phyloP scores from a whole-genome alignment of 495 filamentous ascomycete genomes.

The Neurospora sp. region DNA sequence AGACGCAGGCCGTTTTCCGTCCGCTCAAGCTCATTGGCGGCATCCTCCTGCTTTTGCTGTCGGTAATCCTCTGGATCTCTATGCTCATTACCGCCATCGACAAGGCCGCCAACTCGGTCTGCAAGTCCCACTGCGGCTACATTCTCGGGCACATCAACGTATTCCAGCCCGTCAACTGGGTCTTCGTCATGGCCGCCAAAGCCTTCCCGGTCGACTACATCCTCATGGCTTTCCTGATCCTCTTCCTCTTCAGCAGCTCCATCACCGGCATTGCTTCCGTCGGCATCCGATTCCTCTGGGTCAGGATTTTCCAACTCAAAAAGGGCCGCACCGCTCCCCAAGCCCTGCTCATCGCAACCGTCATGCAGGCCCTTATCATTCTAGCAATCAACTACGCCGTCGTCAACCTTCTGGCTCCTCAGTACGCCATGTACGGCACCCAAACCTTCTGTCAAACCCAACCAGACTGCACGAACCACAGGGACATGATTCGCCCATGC shows the following conservation, averaged over 20 bases:
- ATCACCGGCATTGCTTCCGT: slow-evolving; percentile 76
- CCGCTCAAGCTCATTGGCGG: slow-evolving; percentile 83
- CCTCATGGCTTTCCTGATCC: slow-evolving; percentile 68
- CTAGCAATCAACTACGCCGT: slow-evolving; percentile 86
- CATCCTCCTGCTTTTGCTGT: slow-evolving; percentile 58
- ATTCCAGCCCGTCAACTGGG: slow-evolving; percentile 90
- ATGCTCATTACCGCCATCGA: slow-evolving; percentile 96
- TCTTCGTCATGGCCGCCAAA: slow-evolving; percentile 70
- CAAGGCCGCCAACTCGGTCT: slow-evolving; percentile 89
- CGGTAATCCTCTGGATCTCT: slow-evolving; percentile 68
- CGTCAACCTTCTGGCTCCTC: slow-evolving; percentile 83
- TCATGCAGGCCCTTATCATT: slow-evolving; percentile 79
- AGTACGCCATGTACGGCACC: slow-evolving; percentile 88
- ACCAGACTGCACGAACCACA: slow-evolving; percentile 70
- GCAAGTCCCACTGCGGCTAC: slow-evolving; percentile 85
- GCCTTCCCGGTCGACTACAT: slow-evolving; percentile 90
- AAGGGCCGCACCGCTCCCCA: slow-evolving; percentile 84
- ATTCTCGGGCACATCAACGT: slow-evolving; percentile 84
- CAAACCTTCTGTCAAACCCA: slow-evolving; percentile 84
- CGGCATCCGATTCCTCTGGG: slow-evolving; percentile 93
- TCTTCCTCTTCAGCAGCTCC: slow-evolving; percentile 78
- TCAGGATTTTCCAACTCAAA: slow-evolving; percentile 80
- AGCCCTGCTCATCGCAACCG: slow-evolving; percentile 81
- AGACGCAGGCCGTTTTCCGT: slow-evolving; percentile 62
- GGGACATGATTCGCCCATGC: slow-evolving; percentile 65